Evolutionary conservation across 176 grass and related monocot species (phyloP), one percentile per base, ranked within the genome.

Genomic region (Poa annua): DNA sequence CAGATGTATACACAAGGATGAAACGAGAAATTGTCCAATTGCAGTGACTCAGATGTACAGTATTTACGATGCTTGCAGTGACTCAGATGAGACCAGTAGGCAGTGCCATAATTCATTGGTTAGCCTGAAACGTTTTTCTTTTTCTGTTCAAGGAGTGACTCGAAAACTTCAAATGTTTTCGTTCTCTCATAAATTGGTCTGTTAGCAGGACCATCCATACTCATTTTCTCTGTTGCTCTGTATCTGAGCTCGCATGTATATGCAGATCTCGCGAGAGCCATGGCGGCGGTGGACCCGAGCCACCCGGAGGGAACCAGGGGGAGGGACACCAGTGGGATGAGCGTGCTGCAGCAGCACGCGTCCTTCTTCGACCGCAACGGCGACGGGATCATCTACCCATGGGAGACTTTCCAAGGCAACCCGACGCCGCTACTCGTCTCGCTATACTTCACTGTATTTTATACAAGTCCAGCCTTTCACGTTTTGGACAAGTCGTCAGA

Each of bases 281-380:
- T 93, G 0, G 85, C 25, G 14, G 91, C 91, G 4, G 88, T 90
- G 60, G 91, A 93, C 76, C 71, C 88, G 72, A 88, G 85, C 82
- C 81, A 90, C 36, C 91, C 85, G 20, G 25, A 90, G 42, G 91
- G 91, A 7, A 93, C 85, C 29, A 55, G 25, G 20, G 85, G 74
- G 5, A 66, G 82, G 25, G 88, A 93, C 75, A 17, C 61, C 66
- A 60, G 74, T 15, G 80, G 83, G 24, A 78, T 93, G 82, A 98
- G 92, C 66, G 92, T 94, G 34, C 50, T 98, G 71, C 96, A 98
- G 90, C 95, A 93, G 78, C 96, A 98, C 68, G 96, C 93, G 48
- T 80, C 92, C 57, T 95, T 98, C 88, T 95, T 98, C 63, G 96
- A 98, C 85, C 86, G 84, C 33, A 83, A 98, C 75, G 81, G 83